Evolutionary conservation across 192 early-diverging fungal species (phyloP), one percentile per base, ranked within the genome.

Genomic region (Umbelopsis vinacea): DNA sequence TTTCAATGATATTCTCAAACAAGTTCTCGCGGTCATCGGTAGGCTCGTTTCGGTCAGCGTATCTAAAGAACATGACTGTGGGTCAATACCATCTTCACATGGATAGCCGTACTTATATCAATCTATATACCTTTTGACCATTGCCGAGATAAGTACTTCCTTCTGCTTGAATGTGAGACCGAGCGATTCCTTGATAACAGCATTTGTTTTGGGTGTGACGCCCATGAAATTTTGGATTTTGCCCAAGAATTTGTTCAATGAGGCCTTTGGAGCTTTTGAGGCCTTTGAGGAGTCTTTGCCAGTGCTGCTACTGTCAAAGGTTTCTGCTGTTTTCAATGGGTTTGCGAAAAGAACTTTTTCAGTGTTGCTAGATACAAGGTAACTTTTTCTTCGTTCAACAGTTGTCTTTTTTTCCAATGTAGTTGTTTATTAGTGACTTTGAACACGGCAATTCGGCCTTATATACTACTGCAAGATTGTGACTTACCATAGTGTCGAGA

Each of bases 11-110:
- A 2, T 53, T 45, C 37, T 72, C 71, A 66, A 72, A 72, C 23
- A 37, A 29, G 46, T 72, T 72, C 22, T 72, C 60, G 43, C 71
- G 57, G 37, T 72, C 71, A 29, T 72, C 55, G n/a, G 22, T 66
- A 33, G 71, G 71, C 17, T 57, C 43, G 45, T 72, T 45, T 66
- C 60, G 6, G 35, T 60, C 46, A 9, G 66, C 19, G 24, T 66
- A 66, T 26, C 71, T 72, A 48, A 3, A 3, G 8, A 46, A 8
- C 2, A 43, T 11, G 45, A 5, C 7, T 3, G 33, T 3, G 3
- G 33, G 0, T 37, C 17, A 63, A 12, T 37, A 63, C 57, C 35
- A 35, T 47, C 17, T 22, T 19, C 24, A 9, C 15, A 17, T 7
- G 1, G 22, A 10, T 29, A 29, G 29, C 29, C 29, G 24, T 52